Evolutionary conservation across 805 yeast genomes (phyloP).

Genomic region (Saturnispora sanitii): DNA sequence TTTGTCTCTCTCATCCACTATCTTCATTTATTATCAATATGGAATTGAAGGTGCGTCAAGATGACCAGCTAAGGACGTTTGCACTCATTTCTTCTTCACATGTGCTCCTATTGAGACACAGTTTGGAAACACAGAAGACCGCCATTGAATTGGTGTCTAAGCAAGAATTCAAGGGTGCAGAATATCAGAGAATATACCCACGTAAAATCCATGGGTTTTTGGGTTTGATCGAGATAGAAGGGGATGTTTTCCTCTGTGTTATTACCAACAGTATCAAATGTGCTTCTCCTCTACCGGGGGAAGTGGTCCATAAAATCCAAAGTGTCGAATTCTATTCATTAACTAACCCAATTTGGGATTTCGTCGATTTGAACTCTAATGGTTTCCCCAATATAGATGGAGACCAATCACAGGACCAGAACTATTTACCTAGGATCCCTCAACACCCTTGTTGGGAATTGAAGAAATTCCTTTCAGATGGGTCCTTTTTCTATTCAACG

Average conservation of each 20-base stretch:
- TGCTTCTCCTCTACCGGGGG: constrained; percentile 73
- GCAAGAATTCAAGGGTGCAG: constrained; percentile 27
- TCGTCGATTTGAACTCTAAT: constrained; percentile 51
- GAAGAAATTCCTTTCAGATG: constrained; percentile 68
- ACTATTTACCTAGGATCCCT: constrained; percentile 23
- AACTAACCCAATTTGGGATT: constrained; percentile 70
- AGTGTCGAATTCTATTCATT: constrained; percentile 84
- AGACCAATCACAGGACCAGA: constrained; percentile 26
- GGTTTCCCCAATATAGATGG: constrained; percentile 50
- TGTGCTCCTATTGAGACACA: constrained; percentile 38
- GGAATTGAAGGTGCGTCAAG: constrained; percentile 21
- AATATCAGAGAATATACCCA: constrained; percentile 34
- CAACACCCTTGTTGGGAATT: constrained; percentile 81
- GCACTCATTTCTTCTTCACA: constrained; percentile 35
- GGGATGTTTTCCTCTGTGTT: constrained; percentile 63
- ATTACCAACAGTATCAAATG: constrained; percentile 70
- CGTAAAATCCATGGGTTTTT: constrained; percentile 55
- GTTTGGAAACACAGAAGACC: constrained; percentile 29
- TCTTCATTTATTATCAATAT: not conserved
- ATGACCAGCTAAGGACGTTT: constrained; percentile 28
- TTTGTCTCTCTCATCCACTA: not conserved
- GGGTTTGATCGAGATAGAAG: constrained; percentile 66
- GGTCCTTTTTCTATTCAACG: constrained; percentile 85
- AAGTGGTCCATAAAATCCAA: constrained; percentile 68
- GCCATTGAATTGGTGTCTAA: constrained; percentile 40